A percentile compares a stretch with the other conserved stretches of the same genome.
Conservation (phyloP, 73 alveolate genomes). For the Tetrahymena elliotti region DNA sequence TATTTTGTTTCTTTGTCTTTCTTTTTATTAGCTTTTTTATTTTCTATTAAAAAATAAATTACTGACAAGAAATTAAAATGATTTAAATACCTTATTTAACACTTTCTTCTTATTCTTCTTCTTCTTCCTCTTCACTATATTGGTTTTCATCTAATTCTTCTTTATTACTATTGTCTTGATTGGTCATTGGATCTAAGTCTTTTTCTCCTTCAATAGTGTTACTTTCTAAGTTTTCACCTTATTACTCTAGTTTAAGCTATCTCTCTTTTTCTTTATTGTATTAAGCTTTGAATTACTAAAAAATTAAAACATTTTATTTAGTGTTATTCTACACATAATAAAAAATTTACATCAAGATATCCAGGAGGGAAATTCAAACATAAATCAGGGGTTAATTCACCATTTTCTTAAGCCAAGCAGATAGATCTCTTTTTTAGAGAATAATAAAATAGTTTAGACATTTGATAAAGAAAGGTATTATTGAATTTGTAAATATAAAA, state of each 20-base stretch:
- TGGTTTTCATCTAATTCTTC: background rate
- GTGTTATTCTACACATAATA: background rate
- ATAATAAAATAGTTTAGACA: too few relatives aligned
- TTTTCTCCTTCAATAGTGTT: background rate
- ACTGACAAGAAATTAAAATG: background rate
- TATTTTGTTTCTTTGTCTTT: background rate
- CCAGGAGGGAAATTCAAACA: constrained; percentile 45
- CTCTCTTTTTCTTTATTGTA: background rate
- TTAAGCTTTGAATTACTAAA: background rate
- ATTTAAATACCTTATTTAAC: background rate
- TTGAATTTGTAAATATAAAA: background rate
- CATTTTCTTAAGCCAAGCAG: constrained; percentile 21
- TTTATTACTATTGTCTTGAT: background rate
- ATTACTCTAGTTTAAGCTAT: background rate
- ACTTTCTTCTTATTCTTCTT: background rate
- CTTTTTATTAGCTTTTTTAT: background rate
- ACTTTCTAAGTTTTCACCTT: background rate
- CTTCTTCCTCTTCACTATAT: background rate
- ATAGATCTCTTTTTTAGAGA: constrained; percentile 10
- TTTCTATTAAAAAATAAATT: background rate
- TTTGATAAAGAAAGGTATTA: too few relatives aligned
- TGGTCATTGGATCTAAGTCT: background rate
- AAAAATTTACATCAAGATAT: constrained; percentile 8
- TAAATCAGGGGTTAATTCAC: constrained; percentile 24
- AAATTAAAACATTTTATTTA: background rate